phyloP scores from a whole-genome alignment of 208 protist genomes.

The Herpetomonas tarakana region DNA sequence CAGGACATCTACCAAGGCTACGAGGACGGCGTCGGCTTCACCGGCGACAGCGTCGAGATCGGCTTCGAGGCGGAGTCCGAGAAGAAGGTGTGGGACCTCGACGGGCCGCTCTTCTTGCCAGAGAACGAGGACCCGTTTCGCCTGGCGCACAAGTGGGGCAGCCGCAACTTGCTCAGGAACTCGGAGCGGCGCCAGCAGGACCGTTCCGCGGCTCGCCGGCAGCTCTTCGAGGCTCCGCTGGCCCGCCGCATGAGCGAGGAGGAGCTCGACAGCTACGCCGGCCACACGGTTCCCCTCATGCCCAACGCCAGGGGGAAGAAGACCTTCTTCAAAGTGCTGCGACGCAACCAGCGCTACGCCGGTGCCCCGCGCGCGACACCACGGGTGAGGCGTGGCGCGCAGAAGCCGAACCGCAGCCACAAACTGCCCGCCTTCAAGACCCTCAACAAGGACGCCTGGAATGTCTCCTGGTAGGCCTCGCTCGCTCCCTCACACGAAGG shows the following conservation, averaged over 20 bases:
- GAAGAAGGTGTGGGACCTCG: conserved; percentile 50
- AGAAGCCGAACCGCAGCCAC: conserved; percentile 8
- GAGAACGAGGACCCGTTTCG: conserved; percentile 44
- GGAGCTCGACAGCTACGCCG: conserved; percentile 65
- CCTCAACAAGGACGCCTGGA: conserved; percentile 79
- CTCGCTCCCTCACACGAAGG: conserved; percentile 56
- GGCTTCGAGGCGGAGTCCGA: conserved; percentile 18
- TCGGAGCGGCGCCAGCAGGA: conserved; percentile 53
- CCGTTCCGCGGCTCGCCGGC: conserved; percentile 33
- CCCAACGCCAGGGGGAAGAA: conserved; percentile 63
- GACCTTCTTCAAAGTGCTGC: conserved; percentile 69
- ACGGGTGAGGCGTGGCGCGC: conserved; percentile 32
- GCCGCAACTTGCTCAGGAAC: conserved; percentile 65
- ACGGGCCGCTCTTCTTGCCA: conserved; percentile 59
- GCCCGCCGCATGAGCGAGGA: conserved; percentile 55
- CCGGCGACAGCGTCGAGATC: conserved; percentile 33
- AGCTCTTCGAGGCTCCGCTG: conserved; percentile 71
- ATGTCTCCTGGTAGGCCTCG: conserved; percentile 73
- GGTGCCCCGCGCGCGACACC: conserved; percentile 48
- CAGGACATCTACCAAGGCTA: conserved; percentile 84
- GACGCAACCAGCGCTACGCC: conserved; percentile 54
- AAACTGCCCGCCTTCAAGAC: conserved; percentile 47
- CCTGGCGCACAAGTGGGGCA: conserved; percentile 61
- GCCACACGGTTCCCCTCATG: conserved; percentile 73
- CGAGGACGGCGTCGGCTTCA: conserved; percentile 76